Conservation (phyloP, 176 grass and related monocot species). For the Carex scoparia region DNA sequence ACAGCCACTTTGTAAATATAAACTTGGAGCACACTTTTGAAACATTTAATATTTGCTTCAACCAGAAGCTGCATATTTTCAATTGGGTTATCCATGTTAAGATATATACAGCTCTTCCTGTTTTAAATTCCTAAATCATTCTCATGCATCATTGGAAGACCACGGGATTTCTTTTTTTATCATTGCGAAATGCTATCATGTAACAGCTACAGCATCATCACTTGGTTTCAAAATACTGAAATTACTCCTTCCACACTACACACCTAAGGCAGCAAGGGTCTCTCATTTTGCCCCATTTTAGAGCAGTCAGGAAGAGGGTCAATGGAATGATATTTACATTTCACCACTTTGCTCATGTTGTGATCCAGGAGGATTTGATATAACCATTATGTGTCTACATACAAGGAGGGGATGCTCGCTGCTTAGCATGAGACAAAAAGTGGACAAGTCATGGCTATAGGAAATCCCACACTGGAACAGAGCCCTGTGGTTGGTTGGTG, state of each 20-base stretch:
- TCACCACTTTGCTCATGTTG: background rate
- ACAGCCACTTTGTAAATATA: background rate
- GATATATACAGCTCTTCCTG: background rate
- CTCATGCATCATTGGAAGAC: background rate
- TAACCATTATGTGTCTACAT: background rate
- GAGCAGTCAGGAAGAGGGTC: background rate
- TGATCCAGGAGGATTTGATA: background rate
- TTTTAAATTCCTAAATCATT: background rate
- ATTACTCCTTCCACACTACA: background rate
- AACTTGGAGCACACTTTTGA: background rate
- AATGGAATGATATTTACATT: background rate
- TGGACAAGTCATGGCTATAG: constrained; percentile 29
- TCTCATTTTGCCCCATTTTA: background rate
- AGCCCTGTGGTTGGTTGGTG: constrained; percentile 55
- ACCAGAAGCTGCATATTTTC: background rate
- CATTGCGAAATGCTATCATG: background rate
- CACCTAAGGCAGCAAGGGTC: background rate
- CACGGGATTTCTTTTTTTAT: background rate
- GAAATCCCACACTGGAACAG: constrained; percentile 92
- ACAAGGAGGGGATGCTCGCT: background rate
- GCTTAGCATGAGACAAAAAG: background rate
- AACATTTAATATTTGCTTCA: background rate
- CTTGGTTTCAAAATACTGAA: background rate
- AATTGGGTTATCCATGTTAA: background rate
- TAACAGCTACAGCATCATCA: background rate